phyloP scores from a whole-genome alignment of 768 basidiomycete species.

The Coprinopsis marcescibilis region DNA sequence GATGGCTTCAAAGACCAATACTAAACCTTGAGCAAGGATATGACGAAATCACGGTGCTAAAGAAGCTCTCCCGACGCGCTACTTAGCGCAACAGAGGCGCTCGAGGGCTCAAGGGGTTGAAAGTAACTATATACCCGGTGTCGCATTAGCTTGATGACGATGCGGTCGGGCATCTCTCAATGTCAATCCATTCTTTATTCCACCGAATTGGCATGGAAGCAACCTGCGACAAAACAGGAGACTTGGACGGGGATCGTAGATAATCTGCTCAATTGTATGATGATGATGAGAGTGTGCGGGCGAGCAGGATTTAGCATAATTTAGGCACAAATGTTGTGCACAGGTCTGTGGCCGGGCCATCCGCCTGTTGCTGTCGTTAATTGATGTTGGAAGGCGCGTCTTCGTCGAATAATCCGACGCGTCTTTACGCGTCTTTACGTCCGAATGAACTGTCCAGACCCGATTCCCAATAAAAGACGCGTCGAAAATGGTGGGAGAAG shows the following conservation, averaged over 20 bases:
- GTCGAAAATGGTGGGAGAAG: slow-evolving; percentile 8
- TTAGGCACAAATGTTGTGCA: not conserved
- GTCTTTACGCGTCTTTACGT: slow-evolving; percentile 45
- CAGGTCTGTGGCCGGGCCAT: too few species aligned
- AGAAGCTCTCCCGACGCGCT: too few species aligned
- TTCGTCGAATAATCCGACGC: slow-evolving; percentile 21
- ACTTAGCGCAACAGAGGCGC: too few species aligned
- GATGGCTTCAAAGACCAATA: too few species aligned
- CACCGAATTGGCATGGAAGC: not conserved
- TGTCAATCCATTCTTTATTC: not conserved
- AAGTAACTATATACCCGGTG: too few species aligned
- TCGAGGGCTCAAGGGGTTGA: too few species aligned
- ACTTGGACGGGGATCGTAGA: not conserved
- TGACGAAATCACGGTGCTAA: too few species aligned
- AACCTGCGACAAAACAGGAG: not conserved
- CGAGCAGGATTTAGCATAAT: not conserved
- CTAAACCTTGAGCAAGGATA: too few species aligned
- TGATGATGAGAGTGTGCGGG: not conserved
- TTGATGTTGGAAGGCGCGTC: not conserved
- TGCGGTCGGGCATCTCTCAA: not conserved
- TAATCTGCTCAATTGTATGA: too few species aligned
- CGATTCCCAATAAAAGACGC: slow-evolving; percentile 11
- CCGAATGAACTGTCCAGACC: slow-evolving; percentile 7
- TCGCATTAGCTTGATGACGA: too few species aligned
- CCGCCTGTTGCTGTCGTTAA: not conserved